These are phyloP conservation scores for Xylogone sp. DNA, from an alignment of 2,329 filamentous ascomycete species.

Conservation along the genomic window DNA sequence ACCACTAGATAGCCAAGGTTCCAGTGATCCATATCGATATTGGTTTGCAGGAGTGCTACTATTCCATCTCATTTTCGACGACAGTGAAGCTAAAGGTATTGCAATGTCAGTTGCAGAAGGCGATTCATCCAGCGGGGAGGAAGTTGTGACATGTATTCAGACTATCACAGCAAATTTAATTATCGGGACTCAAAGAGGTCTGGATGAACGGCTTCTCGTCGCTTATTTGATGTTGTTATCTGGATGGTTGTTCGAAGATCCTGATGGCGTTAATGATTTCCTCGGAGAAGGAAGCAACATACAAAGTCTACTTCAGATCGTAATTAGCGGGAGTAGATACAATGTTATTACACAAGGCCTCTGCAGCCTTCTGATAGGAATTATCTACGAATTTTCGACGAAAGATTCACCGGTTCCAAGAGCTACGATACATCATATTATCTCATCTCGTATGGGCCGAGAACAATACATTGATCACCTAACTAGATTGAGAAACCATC, in stretches of 20 bases:
- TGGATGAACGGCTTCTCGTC: constrained; percentile 75
- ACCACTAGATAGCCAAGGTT: constrained; percentile 55
- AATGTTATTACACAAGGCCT: constrained; percentile 76
- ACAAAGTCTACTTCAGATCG: constrained; percentile 76
- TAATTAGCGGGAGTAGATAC: constrained; percentile 57
- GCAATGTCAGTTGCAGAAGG: constrained; percentile 85
- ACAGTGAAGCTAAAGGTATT: constrained; percentile 71
- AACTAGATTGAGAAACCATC: constrained; percentile 70
- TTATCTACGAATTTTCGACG: constrained; percentile 94
- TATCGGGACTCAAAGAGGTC: constrained; percentile 67
- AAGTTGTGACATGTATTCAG: constrained; percentile 92
- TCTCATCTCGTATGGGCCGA: constrained; percentile 73
- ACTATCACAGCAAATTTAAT: constrained; percentile 83
- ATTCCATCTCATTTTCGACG: constrained; percentile 81
- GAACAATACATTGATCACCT: constrained; percentile 85
- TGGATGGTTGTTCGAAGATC: constrained; percentile 88
- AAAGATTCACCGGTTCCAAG: constrained; percentile 91
- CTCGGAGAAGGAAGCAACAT: constrained; percentile 88
- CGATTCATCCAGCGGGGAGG: constrained; percentile 83
- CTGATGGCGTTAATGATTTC: constrained; percentile 89
- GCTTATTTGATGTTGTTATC: constrained; percentile 88
- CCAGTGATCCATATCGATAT: constrained; percentile 75
- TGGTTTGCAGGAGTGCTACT: constrained; percentile 89
- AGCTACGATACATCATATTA: constrained; percentile 72
- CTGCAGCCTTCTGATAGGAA: constrained; percentile 78